phyloP scores from a whole-genome alignment of 257 asterid species.

The Marsdenia floribunda region DNA sequence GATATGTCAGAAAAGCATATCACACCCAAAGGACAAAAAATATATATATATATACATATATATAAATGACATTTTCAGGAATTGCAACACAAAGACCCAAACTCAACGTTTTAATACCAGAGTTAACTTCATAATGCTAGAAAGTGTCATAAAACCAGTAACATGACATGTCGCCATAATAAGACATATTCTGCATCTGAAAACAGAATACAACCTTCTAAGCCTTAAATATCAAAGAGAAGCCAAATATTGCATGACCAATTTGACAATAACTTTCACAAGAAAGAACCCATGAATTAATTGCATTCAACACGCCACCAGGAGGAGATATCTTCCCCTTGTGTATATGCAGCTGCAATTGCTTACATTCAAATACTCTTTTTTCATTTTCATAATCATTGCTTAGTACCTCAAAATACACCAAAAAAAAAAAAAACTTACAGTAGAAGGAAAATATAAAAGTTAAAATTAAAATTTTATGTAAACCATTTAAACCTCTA shows the following conservation, averaged over 20 bases:
- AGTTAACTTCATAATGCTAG: background rate
- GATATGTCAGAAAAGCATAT: too few species aligned
- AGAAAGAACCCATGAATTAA: background rate
- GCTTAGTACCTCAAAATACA: background rate
- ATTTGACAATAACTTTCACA: background rate
- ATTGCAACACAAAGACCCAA: background rate
- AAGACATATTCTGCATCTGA: background rate
- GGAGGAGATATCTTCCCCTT: background rate
- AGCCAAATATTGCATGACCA: background rate
- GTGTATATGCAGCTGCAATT: background rate
- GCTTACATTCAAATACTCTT: background rate
- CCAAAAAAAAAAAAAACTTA: background rate
- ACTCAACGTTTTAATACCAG: background rate
- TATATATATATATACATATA: background rate
- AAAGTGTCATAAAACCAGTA: background rate
- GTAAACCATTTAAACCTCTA: background rate
- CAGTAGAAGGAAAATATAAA: background rate
- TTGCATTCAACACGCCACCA: background rate
- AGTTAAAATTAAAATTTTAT: background rate
- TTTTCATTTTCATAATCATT: background rate
- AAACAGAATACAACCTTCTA: background rate
- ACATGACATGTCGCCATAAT: background rate
- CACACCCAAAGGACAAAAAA: background rate
- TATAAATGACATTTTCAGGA: background rate
- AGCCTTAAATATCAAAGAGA: background rate